phyloP scores from a whole-genome alignment of 2,329 filamentous ascomycete species.

The Arthrobotrys iridis region DNA sequence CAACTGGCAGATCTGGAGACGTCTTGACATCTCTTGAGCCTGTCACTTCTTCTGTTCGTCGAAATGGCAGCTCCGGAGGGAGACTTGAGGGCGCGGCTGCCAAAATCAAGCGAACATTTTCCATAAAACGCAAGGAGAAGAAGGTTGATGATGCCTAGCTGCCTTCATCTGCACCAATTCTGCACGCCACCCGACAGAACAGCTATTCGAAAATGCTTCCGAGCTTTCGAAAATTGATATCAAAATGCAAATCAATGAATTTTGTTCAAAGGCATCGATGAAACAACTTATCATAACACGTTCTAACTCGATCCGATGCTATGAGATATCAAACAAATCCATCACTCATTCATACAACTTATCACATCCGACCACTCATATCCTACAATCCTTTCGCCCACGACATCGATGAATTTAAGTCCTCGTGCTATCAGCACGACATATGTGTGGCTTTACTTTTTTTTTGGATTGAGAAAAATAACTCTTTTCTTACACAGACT shows the following conservation, averaged over 20 bases:
- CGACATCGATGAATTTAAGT: not conserved
- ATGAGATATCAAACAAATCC: not conserved
- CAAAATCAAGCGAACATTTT: slow-evolving; percentile 51
- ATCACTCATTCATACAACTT: not conserved
- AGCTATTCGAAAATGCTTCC: not conserved
- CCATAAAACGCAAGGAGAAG: slow-evolving; percentile 48
- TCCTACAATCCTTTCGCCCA: too few species aligned
- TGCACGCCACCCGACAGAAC: not conserved
- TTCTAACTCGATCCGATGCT: not conserved
- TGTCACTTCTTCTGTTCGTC: slow-evolving; percentile 11
- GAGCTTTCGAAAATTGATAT: not conserved
- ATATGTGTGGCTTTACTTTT: not conserved
- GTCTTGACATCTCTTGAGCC: slow-evolving; percentile 11
- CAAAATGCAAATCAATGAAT: slow-evolving; percentile 20
- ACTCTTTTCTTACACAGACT: too few species aligned
- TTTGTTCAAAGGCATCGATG: not conserved
- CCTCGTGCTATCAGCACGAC: not conserved
- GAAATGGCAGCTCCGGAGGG: slow-evolving; percentile 47
- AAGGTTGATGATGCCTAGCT: slow-evolving; percentile 29
- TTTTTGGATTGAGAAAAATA: too few species aligned
- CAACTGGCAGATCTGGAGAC: not conserved
- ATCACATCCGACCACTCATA: not conserved
- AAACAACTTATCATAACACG: not conserved
- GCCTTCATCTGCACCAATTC: not conserved
- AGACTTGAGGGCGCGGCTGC: slow-evolving; percentile 45